These are phyloP conservation scores for Alternaria arborescens DNA, from an alignment of 2,329 filamentous ascomycete genomes.

Conservation along the genomic window DNA sequence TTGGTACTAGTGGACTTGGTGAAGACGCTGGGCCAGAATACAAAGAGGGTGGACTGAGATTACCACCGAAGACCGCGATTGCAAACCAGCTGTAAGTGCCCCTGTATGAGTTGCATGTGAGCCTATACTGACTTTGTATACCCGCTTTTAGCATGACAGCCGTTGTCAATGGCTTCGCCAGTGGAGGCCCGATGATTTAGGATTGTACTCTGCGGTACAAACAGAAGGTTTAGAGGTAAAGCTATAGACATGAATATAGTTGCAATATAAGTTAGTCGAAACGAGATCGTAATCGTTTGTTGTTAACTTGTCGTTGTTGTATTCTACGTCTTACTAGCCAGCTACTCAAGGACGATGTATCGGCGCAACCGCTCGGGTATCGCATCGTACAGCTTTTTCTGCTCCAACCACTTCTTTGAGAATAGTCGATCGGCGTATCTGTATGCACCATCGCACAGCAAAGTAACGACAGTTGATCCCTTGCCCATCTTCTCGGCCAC, in stretches of 20 bases:
- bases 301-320: constrained; percentile 10
- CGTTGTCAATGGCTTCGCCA: constrained; percentile 78
- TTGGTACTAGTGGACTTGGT: constrained; percentile 73
- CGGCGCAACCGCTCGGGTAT: constrained; percentile 87
- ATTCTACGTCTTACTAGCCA: background rate
- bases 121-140: background rate
- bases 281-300: constrained; percentile 13
- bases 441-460: constrained; percentile 97
- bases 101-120: background rate
- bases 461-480: constrained; percentile 90
- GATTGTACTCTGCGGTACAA: background rate
- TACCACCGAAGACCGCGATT: constrained; percentile 90
- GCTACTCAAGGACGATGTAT: constrained; percentile 88
- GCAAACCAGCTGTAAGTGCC: constrained; percentile 76
- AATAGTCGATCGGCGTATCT: constrained; percentile 94
- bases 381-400: constrained; percentile 81
- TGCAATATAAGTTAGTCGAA: background rate
- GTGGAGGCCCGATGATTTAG: constrained; percentile 57
- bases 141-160: constrained; percentile 66
- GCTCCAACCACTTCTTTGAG: constrained; percentile 86
- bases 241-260: constrained; percentile 8
- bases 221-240: background rate
- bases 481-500: constrained; percentile 89
- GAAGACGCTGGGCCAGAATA: constrained; percentile 71
- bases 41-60: constrained; percentile 76